These are phyloP conservation scores for Carex scoparia DNA, from an alignment of 176 grass and related monocot genomes.

Conservation along the genomic window DNA sequence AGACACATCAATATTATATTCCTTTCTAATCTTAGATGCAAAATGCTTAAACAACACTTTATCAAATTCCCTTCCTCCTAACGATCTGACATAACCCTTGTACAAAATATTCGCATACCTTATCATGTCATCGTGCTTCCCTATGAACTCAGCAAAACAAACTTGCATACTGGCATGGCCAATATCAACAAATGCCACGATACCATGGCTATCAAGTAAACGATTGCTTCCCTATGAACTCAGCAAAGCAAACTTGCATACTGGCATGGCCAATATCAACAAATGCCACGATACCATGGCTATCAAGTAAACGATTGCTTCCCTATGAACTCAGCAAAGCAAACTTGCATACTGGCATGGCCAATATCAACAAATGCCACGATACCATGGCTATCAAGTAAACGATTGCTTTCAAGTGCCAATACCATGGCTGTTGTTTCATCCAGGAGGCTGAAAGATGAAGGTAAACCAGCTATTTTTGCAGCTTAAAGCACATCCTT, in stretches of 20 bases:
- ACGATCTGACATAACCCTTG: conserved; percentile 50
- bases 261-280: background rate
- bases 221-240: background rate
- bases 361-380: conserved; percentile 15
- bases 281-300: background rate
- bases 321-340: conserved; percentile 32
- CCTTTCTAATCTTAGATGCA: conserved; percentile 48
- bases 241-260: conserved; percentile 36
- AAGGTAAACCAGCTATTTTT: background rate
- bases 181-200: conserved; percentile 14
- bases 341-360: background rate
- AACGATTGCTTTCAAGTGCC: background rate
- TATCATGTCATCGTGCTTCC: too few species aligned
- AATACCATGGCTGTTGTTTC: background rate
- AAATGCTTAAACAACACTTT: conserved; percentile 31
- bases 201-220: too few species aligned
- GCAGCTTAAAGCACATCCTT: background rate
- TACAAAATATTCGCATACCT: conserved; percentile 29
- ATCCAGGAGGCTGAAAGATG: background rate
- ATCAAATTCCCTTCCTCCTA: conserved; percentile 80
- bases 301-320: too few species aligned
- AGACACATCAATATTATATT: conserved; percentile 72
- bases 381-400: too few species aligned
- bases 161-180: background rate
- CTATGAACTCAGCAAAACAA: conserved; percentile 34